Evolutionary conservation across 2,329 filamentous ascomycete genomes (phyloP).

Genomic region (Helotiales sp.): DNA sequence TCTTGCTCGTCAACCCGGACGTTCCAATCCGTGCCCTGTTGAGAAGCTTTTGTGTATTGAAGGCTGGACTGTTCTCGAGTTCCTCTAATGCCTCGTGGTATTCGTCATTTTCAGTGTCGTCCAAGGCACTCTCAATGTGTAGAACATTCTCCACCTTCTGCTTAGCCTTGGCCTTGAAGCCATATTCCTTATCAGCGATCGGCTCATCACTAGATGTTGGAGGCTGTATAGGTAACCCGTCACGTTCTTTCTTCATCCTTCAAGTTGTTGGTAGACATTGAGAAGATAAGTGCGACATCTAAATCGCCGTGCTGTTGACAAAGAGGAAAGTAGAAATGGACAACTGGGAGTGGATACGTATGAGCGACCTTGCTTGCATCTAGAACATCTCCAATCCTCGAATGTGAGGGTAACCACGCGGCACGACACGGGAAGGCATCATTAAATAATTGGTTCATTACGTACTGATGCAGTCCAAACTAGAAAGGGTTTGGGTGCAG

Average conservation of each 20-base stretch:
- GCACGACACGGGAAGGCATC: neutral
- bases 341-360: neutral
- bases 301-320: neutral
- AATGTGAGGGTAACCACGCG: neutral
- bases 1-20: slow-evolving; percentile 11
- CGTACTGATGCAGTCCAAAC: neutral
- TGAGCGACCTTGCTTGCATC: too few relatives aligned
- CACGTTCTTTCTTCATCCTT: neutral
- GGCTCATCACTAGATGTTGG: neutral
- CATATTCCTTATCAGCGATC: neutral
- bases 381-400: too few relatives aligned
- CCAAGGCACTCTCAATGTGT: neutral
- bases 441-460: neutral
- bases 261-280: neutral
- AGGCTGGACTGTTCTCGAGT: slow-evolving; percentile 24
- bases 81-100: slow-evolving; percentile 11
- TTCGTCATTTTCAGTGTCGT: neutral
- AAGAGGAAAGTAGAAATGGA: neutral
- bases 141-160: slow-evolving; percentile 7
- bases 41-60: slow-evolving; percentile 21
- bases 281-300: neutral
- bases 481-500: slow-evolving; percentile 1
- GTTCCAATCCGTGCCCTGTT: slow-evolving; percentile 12
- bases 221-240: neutral
- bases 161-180: slow-evolving; percentile 8